Base-by-base conservation (phyloP, 2,329 filamentous ascomycete species). In the Ophiocordyceps polyrhachis-furcata region DNA sequence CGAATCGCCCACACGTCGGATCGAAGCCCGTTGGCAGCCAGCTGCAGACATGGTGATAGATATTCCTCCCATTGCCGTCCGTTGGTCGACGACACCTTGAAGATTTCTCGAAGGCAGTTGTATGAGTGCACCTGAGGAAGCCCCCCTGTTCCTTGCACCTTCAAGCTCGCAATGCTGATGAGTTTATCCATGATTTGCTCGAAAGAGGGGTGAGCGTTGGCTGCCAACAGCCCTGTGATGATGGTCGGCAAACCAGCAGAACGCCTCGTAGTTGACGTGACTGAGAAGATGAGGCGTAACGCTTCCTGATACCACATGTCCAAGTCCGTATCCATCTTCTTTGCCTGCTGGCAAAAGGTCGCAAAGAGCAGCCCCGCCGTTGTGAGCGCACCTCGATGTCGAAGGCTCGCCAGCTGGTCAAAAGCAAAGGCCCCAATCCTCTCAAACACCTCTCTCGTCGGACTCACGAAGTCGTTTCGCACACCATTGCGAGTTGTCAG, bases 91-190 rank as follows among this genome's bases (percentile, higher is more conserved):
- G 86, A 85, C 51, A 81, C 87, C 46, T 84, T 89, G 61, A 95
- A 91, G 2, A 94, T 80, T 50, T 93, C 87, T 56, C 91, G 91
- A 46, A 98, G 66, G 48, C 84, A 94, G 58, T 98, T 98, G 56
- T 94, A 73, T 0, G 91, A 87, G 59, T 98, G 91, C 0, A 98
- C 91, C 60, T 98, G 89, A 0, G 87, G 82, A 5, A 96, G 64
- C 38, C 82, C 80, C 2, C 72, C 76, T 0, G 72, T 76, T 47
- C 75, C 69, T 0, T 58, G 62, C 4, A 73, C 73, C 43, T 73
- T 68, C 20, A 65, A 60, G 21, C 67, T 61, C 6, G 79, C 75
- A 44, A 84, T 77, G 4, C 61, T 57, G 48, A 75, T 71, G 5
- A 87, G 67, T 31, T 76, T 74, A 6, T 59, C 56, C 56, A 93